Conservation (phyloP, 768 basidiomycete species). For the Amanita subjunquillea region DNA sequence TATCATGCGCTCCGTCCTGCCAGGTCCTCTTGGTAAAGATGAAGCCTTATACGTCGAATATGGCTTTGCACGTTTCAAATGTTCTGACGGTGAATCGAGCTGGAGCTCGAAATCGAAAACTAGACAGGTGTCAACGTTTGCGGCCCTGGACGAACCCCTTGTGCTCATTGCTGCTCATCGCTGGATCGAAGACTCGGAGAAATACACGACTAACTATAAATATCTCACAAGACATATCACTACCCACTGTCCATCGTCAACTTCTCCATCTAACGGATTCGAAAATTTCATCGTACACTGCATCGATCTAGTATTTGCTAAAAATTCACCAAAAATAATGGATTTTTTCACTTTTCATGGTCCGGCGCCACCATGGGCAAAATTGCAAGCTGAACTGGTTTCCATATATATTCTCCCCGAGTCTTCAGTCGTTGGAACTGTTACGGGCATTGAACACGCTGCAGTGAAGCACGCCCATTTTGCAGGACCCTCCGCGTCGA, state of each 20-base stretch:
- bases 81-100: conserved; percentile 5
- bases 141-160: conserved; percentile 33
- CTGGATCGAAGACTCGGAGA: conserved; percentile 23
- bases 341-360: conserved; percentile 26
- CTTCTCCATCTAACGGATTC: conserved; percentile 24
- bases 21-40: conserved; percentile 25
- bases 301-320: conserved; percentile 26
- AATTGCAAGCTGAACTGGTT: conserved; percentile 26
- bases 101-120: neutral
- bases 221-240: conserved; percentile 26
- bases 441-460: conserved; percentile 14
- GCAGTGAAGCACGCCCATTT: conserved; percentile 17
- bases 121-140: conserved; percentile 9
- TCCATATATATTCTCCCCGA: conserved; percentile 15
- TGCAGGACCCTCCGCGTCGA: conserved; percentile 24
- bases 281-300: conserved; percentile 36
- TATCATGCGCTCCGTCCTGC: conserved; percentile 29
- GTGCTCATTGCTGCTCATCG: conserved; percentile 30
- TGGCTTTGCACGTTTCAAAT: conserved; percentile 34
- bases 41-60: conserved; percentile 31
- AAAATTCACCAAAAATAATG: conserved; percentile 14
- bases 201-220: conserved; percentile 25
- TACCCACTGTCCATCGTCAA: conserved; percentile 12
- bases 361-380: conserved; percentile 23
- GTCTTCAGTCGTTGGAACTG: neutral